phyloP scores from a whole-genome alignment of 495 filamentous ascomycete genomes.

The Entonaema liquescens region DNA sequence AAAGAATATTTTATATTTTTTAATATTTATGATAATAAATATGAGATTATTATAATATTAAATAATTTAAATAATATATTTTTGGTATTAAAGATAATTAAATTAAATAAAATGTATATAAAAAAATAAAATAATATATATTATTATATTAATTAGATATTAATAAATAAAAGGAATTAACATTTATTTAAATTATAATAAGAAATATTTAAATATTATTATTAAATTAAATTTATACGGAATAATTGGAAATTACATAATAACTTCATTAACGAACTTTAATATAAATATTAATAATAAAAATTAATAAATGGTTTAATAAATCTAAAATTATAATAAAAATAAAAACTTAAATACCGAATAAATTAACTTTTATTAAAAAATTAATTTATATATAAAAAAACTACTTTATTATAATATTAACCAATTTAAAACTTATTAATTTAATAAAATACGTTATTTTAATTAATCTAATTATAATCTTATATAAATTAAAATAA shows the following conservation, averaged over 20 bases:
- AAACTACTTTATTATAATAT: not conserved
- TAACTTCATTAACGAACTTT: not conserved
- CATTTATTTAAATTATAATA: not conserved
- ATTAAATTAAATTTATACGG: not conserved
- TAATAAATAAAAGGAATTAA: no score
- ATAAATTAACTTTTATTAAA: not conserved
- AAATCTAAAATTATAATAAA: not conserved
- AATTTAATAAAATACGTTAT: not conserved
- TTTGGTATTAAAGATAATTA: no score
- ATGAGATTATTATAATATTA: no score
- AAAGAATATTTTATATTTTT: no score
- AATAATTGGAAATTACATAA: not conserved
- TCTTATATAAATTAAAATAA: not conserved
- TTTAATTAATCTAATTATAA: not conserved
- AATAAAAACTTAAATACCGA: not conserved
- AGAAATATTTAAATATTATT: not conserved
- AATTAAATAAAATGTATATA: no score
- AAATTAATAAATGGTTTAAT: not conserved
- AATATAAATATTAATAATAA: not conserved
- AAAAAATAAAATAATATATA: no score
- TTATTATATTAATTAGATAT: no score
- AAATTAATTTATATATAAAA: not conserved
- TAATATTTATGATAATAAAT: no score
- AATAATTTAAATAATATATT: no score
- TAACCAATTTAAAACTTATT: not conserved